These are phyloP conservation scores for Rubia yunnanensis DNA, from an alignment of 257 asterid species.

Conservation along the genomic window DNA sequence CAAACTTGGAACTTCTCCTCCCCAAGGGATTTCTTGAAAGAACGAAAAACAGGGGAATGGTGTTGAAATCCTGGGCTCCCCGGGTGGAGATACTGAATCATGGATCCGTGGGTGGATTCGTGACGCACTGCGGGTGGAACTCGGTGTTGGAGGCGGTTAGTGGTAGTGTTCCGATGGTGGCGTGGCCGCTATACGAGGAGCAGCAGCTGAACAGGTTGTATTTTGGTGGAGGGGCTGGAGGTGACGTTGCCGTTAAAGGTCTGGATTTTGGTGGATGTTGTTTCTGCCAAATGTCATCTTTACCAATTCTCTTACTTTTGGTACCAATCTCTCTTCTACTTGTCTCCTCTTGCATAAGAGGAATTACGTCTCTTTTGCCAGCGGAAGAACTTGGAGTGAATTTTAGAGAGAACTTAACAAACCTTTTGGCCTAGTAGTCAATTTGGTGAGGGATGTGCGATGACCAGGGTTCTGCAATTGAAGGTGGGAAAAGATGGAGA, in stretches of 20 bases:
- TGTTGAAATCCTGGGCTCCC: conserved; percentile 52
- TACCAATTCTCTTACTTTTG: too few species aligned
- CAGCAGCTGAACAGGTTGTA: conserved; percentile 36
- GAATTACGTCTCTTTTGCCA: too few species aligned
- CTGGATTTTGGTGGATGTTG: too few species aligned
- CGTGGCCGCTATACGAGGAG: conserved; percentile 72
- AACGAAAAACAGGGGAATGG: conserved; percentile 32
- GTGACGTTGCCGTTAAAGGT: conserved; percentile 36
- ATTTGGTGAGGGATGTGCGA: too few species aligned
- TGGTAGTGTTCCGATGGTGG: conserved; percentile 50
- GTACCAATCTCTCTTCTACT: too few species aligned
- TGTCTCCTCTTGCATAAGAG: too few species aligned
- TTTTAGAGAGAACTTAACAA: too few species aligned
- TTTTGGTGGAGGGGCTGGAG: conserved; percentile 44
- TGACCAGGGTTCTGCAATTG: too few species aligned
- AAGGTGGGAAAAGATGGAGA: too few species aligned
- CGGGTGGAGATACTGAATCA: conserved; percentile 51
- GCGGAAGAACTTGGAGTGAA: too few species aligned
- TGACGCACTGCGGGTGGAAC: conserved; percentile 70
- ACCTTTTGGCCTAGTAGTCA: too few species aligned
- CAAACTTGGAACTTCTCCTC: conserved; percentile 30
- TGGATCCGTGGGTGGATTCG: conserved; percentile 45
- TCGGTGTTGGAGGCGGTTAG: conserved; percentile 48
- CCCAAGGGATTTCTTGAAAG: conserved; percentile 48
- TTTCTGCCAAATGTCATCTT: too few species aligned